phyloP scores from a whole-genome alignment of 2,329 filamentous ascomycete genomes.

The Ceratocystis albifundus region DNA sequence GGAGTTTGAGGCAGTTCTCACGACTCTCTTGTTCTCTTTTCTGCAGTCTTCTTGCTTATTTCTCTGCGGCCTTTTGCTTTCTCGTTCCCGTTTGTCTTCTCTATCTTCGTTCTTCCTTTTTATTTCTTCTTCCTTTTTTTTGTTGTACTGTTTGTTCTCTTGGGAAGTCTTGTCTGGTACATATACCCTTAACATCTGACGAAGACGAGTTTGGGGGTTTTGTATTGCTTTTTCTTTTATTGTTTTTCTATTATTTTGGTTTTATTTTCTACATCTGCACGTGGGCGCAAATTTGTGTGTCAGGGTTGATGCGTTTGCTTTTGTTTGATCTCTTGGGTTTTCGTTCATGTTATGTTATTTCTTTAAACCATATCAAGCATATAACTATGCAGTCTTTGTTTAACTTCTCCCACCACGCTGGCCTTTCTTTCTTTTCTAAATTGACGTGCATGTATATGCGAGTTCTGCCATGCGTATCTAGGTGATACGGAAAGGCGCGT shows the following conservation, averaged over 20 bases:
- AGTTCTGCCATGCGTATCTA: too few relatives aligned
- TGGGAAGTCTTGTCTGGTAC: slow-evolving; percentile 9
- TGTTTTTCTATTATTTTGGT: not conserved
- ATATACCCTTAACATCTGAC: slow-evolving; percentile 9
- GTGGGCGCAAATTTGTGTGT: not conserved
- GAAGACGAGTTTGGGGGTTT: not conserved
- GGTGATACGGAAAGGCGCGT: not conserved
- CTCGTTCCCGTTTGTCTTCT: not conserved
- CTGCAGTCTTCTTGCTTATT: not conserved
- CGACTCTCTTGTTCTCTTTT: slow-evolving; percentile 15
- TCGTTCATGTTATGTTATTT: not conserved
- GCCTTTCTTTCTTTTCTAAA: not conserved
- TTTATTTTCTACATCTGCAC: not conserved
- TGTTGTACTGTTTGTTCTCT: slow-evolving; percentile 11
- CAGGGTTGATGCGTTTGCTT: not conserved
- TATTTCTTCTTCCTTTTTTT: not conserved
- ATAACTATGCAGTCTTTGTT: not conserved
- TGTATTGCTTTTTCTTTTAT: not conserved
- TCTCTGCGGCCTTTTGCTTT: not conserved
- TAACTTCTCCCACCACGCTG: not conserved
- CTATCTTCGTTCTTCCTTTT: not conserved
- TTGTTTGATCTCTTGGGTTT: not conserved
- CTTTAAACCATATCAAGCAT: not conserved
- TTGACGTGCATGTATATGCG: too few relatives aligned
- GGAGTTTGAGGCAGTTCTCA: slow-evolving; percentile 17